Evolutionary conservation across 1,284 basidiomycete genomes (phyloP), one percentile per base, ranked within the genome.

Genomic region (Ceratobasidium sp.): DNA sequence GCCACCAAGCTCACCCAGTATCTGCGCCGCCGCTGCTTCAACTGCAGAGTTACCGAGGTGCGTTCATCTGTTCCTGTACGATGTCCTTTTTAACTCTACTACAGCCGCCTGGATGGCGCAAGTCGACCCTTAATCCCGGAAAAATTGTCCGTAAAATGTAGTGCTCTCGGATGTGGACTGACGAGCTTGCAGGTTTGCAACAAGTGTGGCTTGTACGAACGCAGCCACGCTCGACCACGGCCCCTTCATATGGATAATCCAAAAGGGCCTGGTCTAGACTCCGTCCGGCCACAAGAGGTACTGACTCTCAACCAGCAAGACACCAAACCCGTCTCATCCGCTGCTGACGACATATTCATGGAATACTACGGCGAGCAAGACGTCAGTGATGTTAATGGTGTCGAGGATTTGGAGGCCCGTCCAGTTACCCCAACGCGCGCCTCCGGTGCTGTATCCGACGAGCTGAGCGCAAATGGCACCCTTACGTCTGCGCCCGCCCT

Each of bases 1-100:
- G 92, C 93, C 0, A 91, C 90, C 61, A 94, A 94, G 84, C 93
- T 94, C 83, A 94, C 93, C 0, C 93, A 94, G 84, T 94, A 93
- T 81, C 90, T 94, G 75, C 91, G 93, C 28, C 87, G 93, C 42
- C 88, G 92, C 17, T 94, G 93, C 85, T 93, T 92, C 87, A 94
- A 94, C 85, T 94, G 93, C 85, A 93, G 93, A 82, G 94, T 93
- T 26, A 94, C 93, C 1, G 93, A 94, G 73, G 73, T 73, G 35
- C 49, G 73, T 75, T 39, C 47, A 26, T 20, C 42, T n/a, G n/a
- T 42, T 42, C 13, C n/a, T 56, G 51, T n/a, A 11, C 26, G 23
- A 26, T 39, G 61, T 39, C 42, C 37, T 13, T n/a, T 74, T 58
- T 74, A 35, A 74, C 58, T 17, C 33, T 10, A 26, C 20, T 42